phyloP scores from a whole-genome alignment of 202 grass and related monocot species.

The Bolboschoenoplectus hybrid region DNA sequence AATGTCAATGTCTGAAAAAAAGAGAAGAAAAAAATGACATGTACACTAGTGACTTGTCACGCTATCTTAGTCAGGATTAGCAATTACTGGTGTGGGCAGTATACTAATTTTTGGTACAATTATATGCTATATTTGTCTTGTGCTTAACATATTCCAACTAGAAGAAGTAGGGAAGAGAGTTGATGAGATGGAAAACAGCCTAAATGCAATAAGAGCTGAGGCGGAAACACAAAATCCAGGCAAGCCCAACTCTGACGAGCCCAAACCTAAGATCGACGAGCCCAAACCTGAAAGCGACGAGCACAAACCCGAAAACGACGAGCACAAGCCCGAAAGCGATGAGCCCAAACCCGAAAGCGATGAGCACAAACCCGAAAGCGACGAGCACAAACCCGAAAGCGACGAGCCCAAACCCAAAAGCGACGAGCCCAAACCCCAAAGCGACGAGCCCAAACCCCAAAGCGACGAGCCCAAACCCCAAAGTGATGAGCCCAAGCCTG shows the following conservation, averaged over 20 bases:
- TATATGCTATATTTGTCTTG: slow-evolving; percentile 14
- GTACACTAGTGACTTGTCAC: not conserved
- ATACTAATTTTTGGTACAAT: not conserved
- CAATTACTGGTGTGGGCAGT: not conserved
- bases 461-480: too few species aligned
- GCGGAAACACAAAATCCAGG: slow-evolving; percentile 49
- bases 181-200: slow-evolving; percentile 74
- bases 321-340: too few species aligned
- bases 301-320: not conserved
- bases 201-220: slow-evolving; percentile 75
- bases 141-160: slow-evolving; percentile 67
- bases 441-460: too few species aligned
- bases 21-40: not conserved
- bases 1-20: not conserved
- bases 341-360: too few species aligned
- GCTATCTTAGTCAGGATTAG: not conserved
- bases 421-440: too few species aligned
- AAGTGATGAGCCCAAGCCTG: too few species aligned
- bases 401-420: too few species aligned
- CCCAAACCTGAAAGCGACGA: not conserved
- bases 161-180: slow-evolving; percentile 83
- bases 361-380: too few species aligned
- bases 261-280: slow-evolving; percentile 45
- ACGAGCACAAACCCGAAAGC: too few species aligned
- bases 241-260: slow-evolving; percentile 50